phyloP scores from a whole-genome alignment of 208 protist genomes.

The Herpetomonas tarakana region DNA sequence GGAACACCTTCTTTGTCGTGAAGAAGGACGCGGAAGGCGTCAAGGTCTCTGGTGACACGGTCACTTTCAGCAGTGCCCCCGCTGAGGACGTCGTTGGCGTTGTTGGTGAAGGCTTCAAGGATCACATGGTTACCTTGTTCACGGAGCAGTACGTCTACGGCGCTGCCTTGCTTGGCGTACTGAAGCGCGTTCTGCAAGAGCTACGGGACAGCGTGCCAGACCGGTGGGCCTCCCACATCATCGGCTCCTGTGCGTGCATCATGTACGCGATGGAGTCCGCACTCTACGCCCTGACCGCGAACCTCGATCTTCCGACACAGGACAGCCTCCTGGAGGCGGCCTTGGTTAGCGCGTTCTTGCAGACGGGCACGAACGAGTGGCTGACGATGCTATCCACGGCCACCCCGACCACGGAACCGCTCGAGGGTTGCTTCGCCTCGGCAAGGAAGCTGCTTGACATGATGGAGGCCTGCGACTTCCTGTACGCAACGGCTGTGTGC shows the following conservation, averaged over 20 bases:
- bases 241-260: conserved; percentile 58
- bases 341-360: conserved; percentile 65
- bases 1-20: conserved; percentile 82
- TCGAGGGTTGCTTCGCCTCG: conserved; percentile 48
- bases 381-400: conserved; percentile 57
- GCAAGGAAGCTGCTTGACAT: conserved; percentile 46
- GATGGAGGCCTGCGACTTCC: conserved; percentile 74
- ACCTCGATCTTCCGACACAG: conserved; percentile 69
- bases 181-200: conserved; percentile 75
- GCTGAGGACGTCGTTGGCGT: conserved; percentile 68
- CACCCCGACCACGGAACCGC: conserved; percentile 37
- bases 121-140: conserved; percentile 78
- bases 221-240: conserved; percentile 41
- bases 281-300: conserved; percentile 81
- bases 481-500: conserved; percentile 73
- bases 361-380: conserved; percentile 44
- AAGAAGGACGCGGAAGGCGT: conserved; percentile 38
- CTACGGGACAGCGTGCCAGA: conserved; percentile 43
- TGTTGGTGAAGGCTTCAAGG: conserved; percentile 82
- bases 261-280: conserved; percentile 86
- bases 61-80: conserved; percentile 47
- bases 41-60: conserved; percentile 20
- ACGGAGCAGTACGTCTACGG: conserved; percentile 85
- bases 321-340: conserved; percentile 81
- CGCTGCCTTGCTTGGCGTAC: conserved; percentile 58